A percentile compares a stretch with the other conserved stretches of the same genome.
Evolutionary conservation across 441 rosid genomes (phyloP).

Genomic region (Breynia disticha): DNA sequence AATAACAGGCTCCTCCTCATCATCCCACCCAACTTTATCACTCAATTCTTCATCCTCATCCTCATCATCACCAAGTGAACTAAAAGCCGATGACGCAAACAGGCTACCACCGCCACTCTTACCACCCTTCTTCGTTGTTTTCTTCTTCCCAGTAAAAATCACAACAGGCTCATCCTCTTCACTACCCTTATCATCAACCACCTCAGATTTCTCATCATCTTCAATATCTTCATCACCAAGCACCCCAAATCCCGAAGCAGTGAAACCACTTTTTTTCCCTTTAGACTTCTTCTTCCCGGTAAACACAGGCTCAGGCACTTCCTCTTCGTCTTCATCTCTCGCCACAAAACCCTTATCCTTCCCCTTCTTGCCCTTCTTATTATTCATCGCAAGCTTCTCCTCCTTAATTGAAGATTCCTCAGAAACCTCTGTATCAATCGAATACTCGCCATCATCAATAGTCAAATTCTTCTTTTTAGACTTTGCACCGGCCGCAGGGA

Average conservation of each 20-base stretch:
- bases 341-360: slow-evolving; percentile 22
- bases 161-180: slow-evolving; percentile 37
- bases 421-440: slow-evolving; percentile 44
- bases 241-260: slow-evolving; percentile 44
- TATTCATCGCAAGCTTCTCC: slow-evolving; percentile 32
- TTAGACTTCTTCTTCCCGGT: slow-evolving; percentile 58
- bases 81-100: slow-evolving; percentile 44
- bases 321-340: slow-evolving; percentile 46
- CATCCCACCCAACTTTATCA: slow-evolving; percentile 18
- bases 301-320: slow-evolving; percentile 26
- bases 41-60: slow-evolving; percentile 17
- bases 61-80: slow-evolving; percentile 43
- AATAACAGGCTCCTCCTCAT: slow-evolving; percentile 25
- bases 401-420: slow-evolving; percentile 44
- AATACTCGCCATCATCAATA: slow-evolving; percentile 82
- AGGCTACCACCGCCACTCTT: slow-evolving; percentile 36
- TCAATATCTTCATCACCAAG: slow-evolving; percentile 41
- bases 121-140: slow-evolving; percentile 35
- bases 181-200: slow-evolving; percentile 22
- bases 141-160: slow-evolving; percentile 41
- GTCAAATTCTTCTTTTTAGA: slow-evolving; percentile 58
- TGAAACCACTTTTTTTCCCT: slow-evolving; percentile 39
- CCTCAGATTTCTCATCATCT: slow-evolving; percentile 23
- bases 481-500: slow-evolving; percentile 30
- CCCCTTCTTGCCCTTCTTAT: slow-evolving; percentile 67